These are phyloP conservation scores for Fusarium sp. DNA, from an alignment of 2,329 filamentous ascomycete species.

Conservation along the genomic window DNA sequence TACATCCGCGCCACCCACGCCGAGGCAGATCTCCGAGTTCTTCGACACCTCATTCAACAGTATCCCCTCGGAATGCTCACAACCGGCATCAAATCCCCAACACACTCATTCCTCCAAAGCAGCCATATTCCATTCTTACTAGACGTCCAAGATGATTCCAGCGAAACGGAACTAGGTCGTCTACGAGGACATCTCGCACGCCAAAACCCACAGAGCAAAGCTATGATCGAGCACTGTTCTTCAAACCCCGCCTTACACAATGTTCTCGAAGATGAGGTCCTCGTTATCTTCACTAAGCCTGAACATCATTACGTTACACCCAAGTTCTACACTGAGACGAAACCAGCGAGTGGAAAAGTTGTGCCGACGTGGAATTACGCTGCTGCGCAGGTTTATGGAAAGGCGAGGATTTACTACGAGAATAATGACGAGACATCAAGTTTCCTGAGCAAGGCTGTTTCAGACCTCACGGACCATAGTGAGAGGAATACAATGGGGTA, in stretches of 20 bases:
- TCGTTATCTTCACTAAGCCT: slow-evolving; percentile 71
- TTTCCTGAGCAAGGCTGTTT: slow-evolving; percentile 61
- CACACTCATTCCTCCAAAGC: slow-evolving; percentile 62
- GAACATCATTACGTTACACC: slow-evolving; percentile 74
- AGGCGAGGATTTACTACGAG: slow-evolving; percentile 63
- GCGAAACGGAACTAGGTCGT: slow-evolving; percentile 51
- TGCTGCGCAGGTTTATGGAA: slow-evolving; percentile 72
- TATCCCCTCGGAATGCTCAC: slow-evolving; percentile 72
- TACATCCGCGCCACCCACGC: slow-evolving; percentile 54
- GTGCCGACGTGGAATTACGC: slow-evolving; percentile 79
- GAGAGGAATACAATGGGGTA: slow-evolving; percentile 69
- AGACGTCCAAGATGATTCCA: slow-evolving; percentile 57
- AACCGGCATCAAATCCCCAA: slow-evolving; percentile 65
- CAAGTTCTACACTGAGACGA: slow-evolving; percentile 74
- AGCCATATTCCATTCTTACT: slow-evolving; percentile 72
- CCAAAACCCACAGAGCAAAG: slow-evolving; percentile 71
- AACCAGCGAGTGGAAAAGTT: slow-evolving; percentile 72
- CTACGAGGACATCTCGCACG: slow-evolving; percentile 71
- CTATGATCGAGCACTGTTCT: slow-evolving; percentile 60
- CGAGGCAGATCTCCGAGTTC: slow-evolving; percentile 59
- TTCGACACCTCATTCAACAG: slow-evolving; percentile 66
- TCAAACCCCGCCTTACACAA: slow-evolving; percentile 9
- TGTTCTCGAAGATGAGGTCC: slow-evolving; percentile 62
- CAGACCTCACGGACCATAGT: slow-evolving; percentile 60
- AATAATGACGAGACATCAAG: slow-evolving; percentile 54